phyloP scores from a whole-genome alignment of 768 basidiomycete genomes.

The Hygrophorus pudorinus region DNA sequence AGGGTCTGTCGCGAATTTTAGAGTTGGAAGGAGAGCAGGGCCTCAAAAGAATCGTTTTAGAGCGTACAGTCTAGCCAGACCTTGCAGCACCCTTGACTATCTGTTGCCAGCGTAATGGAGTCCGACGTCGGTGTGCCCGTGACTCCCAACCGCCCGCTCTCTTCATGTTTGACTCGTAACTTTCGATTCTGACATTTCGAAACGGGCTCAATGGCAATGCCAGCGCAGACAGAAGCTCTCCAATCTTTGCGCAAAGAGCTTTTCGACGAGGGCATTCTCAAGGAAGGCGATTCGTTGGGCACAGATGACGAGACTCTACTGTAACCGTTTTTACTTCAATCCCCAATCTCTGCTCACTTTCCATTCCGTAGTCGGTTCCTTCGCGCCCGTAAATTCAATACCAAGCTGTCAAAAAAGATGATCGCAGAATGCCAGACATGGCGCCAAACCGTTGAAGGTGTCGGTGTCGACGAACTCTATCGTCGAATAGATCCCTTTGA shows the following conservation, averaged over 20 bases:
- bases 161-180: no score
- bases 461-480: constrained; percentile 60
- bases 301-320: constrained; percentile 48
- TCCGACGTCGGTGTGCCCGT: no score
- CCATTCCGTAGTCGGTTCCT: constrained; percentile 49
- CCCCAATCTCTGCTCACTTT: not conserved
- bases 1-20: constrained; percentile 28
- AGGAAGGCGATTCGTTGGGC: constrained; percentile 53
- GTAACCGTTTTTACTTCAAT: constrained; percentile 25
- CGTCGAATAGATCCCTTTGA: constrained; percentile 57
- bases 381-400: constrained; percentile 58
- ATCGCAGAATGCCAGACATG: constrained; percentile 57
- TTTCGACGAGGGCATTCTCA: constrained; percentile 41
- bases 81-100: no score
- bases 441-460: constrained; percentile 52
- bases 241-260: constrained; percentile 42
- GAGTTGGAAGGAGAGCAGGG: constrained; percentile 28
- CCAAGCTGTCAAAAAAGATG: constrained; percentile 54
- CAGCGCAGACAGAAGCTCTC: constrained; percentile 26
- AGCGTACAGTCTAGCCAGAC: constrained; percentile 24
- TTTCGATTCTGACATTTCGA: no score
- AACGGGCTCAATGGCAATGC: not conserved
- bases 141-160: no score
- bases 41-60: constrained; percentile 27
- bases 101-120: no score